Base-by-base conservation (phyloP, 148 eudicot genomes). In the Persicaria maculosa region DNA sequence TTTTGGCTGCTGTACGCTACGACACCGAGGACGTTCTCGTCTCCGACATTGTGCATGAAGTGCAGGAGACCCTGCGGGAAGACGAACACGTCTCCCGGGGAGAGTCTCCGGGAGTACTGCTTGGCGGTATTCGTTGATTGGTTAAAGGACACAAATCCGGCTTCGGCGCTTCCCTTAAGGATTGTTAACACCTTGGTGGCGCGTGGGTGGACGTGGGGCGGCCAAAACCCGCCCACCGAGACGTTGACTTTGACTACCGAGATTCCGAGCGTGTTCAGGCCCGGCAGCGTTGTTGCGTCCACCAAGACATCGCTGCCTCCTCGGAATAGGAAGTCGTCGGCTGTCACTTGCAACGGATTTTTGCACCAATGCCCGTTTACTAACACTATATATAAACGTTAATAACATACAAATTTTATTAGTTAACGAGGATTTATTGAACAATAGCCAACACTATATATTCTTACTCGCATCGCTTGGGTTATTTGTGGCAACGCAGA, bases 61-160 rank as follows among this genome's bases (percentile, higher is more conserved):
- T 80, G 82, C 50, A 76, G 53, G 31, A 76, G 75, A 4, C 76
- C 82, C 16, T 61, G 74, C 0, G 82, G 82, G 59, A 80, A 76
- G 5, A 55, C 82, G 47, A 80, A 75, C 6, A 76, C 76, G 50
- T 80, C 82, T 5, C 82, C 82, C 44, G 54, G 52, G 31, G 52
- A 11, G 11, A 80, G 79, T 2, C 67, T 73, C 62, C 76, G 76
- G 1, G 68, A 59, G 48, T 61, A 44, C 14, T 76, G 76, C 67
- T 50, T 62, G 57, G 76, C 76, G 20, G 65, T 69, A n/a, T 31
- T 31, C n/a, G 7, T 64, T 7, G 44, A n/a, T 6, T 69, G 81
- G 74, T 79, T 75, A 3, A 76, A 76, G 36, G 69, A 31, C 45
- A 64, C 69, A 4, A 64, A 64, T 0, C 69, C 69, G 1, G 31